Conservation (phyloP, 140 eudicot species). For the Oenanthe javanica region DNA sequence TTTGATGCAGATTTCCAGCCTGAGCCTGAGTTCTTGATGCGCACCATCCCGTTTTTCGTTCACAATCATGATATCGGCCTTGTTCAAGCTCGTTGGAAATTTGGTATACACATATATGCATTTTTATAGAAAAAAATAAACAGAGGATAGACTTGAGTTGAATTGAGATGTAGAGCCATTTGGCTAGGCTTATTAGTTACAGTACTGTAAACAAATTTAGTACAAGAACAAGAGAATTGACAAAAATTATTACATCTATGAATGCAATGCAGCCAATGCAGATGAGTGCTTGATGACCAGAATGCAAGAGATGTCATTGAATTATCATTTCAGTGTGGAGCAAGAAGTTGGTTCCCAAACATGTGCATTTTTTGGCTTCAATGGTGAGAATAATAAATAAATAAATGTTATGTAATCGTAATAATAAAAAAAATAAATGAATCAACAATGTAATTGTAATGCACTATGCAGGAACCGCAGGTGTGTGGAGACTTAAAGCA, state of each 20-base stretch:
- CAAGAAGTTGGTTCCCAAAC: constrained; percentile 96
- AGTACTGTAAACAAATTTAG: neutral
- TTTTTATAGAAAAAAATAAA: too few species aligned
- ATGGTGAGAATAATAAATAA: constrained; percentile 27
- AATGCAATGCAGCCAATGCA: neutral
- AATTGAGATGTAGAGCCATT: neutral
- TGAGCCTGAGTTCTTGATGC: constrained; percentile 64
- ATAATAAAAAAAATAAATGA: neutral
- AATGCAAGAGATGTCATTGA: constrained; percentile 93
- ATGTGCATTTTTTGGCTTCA: constrained; percentile 83
- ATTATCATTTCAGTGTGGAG: constrained; percentile 86
- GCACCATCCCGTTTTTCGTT: constrained; percentile 56
- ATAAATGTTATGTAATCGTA: too few species aligned
- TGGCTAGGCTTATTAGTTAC: neutral
- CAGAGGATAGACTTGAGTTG: neutral
- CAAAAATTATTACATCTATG: neutral
- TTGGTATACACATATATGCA: constrained; percentile 24
- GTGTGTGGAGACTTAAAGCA: constrained; percentile 89
- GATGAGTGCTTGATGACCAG: constrained; percentile 62
- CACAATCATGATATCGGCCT: constrained; percentile 70
- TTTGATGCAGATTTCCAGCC: constrained; percentile 90
- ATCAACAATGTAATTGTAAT: too few species aligned
- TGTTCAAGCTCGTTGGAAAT: constrained; percentile 93
- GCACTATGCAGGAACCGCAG: constrained; percentile 88
- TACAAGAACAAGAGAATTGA: neutral